Evolutionary conservation across 2,329 filamentous ascomycete species (phyloP), one percentile per base, ranked within the genome.

Genomic region (Mycosphaerella sp.): DNA sequence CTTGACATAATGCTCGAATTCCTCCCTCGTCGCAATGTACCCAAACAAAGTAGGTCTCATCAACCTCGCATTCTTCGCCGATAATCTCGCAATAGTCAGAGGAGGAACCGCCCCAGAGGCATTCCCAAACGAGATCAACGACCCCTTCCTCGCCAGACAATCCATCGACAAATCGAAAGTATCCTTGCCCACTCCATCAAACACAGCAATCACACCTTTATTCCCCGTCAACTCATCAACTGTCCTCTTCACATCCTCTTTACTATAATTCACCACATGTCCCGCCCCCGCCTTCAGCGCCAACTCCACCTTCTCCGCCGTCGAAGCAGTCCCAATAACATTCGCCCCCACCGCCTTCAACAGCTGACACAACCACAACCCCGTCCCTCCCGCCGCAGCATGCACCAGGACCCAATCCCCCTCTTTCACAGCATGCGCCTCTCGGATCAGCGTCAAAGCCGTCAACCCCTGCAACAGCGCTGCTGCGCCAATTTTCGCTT

Each of bases 371-470:
- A 95, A 76, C 70, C 87, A 79, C 39, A 85, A 72, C 0, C 87
- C 87, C 0, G 89, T 87, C 13, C 89, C 89, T 13, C 89, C 89
- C 0, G 89, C 89, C 0, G 89, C 89, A 0, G 89, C 89, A 61
- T 93, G 88, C 13, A 95, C 81, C 2, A 95, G 79, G 0, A 89
- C 77, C 82, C 86, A 93, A 60, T 94, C 87, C 1, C 84, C 87
- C 58, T 80, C 76, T 66, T 88, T 75, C 6, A 91, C 87, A 0
- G 75, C 64, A 58, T 85, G 76, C 3, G 86, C 80, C 67, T 95
- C 89, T 50, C 84, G 80, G 53, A 89, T 80, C 27, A 95, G 76
- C 0, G 87, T 87, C 60, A 93, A 75, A 0, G 89, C 88, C 1
- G 89, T 95, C 34, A 95, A 73, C 1, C 87, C 89, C 67, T 94